phyloP scores from a whole-genome alignment of 1,284 basidiomycete genomes.

The Lignosus rhinocerotis region DNA sequence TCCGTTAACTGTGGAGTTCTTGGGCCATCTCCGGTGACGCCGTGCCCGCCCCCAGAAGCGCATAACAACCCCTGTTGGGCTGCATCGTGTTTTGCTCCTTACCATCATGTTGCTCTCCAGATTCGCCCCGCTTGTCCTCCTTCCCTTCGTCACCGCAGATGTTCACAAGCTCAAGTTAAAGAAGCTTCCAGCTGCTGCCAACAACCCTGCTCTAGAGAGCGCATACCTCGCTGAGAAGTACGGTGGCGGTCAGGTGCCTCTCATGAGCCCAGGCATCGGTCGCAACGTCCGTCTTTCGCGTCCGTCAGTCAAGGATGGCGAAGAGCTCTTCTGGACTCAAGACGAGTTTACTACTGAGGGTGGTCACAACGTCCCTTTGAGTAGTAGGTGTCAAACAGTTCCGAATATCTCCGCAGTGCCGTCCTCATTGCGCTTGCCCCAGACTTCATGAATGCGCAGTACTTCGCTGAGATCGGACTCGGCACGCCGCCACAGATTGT shows the following conservation, averaged over 20 bases:
- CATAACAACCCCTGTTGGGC: constrained; percentile 18
- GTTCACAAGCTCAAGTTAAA: constrained; percentile 86
- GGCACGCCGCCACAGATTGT: constrained; percentile 81
- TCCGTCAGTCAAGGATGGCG: constrained; percentile 48
- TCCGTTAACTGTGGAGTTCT: constrained; percentile 3
- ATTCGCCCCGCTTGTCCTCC: constrained; percentile 56
- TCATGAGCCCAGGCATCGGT: constrained; percentile 75
- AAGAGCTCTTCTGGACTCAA: constrained; percentile 83
- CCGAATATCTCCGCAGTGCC: constrained; percentile 20
- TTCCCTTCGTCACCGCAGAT: constrained; percentile 70
- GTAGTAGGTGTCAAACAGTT: constrained; percentile 59
- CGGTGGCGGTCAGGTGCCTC: constrained; percentile 66
- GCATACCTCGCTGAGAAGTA: constrained; percentile 90
- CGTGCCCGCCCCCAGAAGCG: constrained; percentile 11
- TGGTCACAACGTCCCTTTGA: constrained; percentile 89
- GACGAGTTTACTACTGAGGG: constrained; percentile 65
- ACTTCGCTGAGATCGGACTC: constrained; percentile 87
- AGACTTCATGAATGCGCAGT: constrained; percentile 99
- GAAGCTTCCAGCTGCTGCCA: constrained; percentile 67
- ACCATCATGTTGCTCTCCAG: constrained; percentile 70
- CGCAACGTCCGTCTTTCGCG: constrained; percentile 57
- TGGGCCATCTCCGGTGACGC: background rate
- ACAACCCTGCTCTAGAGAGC: constrained; percentile 71
- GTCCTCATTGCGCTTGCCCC: background rate
- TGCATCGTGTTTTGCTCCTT: constrained; percentile 34